A percentile compares a stretch with the other conserved stretches of the same genome.
Conservation (phyloP, 805 yeast species). For the Yamadazyma nakazawae region DNA sequence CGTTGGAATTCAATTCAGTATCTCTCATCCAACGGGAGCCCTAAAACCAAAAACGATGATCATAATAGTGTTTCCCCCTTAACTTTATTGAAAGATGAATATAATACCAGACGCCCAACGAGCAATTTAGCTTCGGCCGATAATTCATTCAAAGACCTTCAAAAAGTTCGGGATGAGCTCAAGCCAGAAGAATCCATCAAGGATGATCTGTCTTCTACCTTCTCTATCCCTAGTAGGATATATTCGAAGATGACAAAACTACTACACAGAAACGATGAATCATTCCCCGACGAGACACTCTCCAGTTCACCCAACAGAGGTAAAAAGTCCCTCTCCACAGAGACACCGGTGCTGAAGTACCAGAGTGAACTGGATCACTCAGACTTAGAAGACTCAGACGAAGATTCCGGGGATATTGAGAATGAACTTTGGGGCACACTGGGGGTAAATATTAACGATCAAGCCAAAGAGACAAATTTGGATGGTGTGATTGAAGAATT, state of each 20-base stretch:
- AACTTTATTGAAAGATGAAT: constrained; percentile 25
- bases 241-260: constrained; percentile 17
- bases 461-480: constrained; percentile 6
- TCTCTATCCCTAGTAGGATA: constrained; percentile 12
- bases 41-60: neutral
- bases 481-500: constrained; percentile 24
- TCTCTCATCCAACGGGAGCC: neutral
- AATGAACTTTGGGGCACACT: neutral
- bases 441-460: neutral
- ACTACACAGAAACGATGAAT: neutral
- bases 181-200: neutral
- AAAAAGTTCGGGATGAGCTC: neutral
- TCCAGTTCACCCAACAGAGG: neutral
- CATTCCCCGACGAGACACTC: neutral
- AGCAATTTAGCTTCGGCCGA: constrained; percentile 9
- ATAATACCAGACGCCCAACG: constrained; percentile 22
- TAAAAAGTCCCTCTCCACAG: constrained; percentile 18
- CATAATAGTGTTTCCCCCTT: constrained; percentile 23
- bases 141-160: constrained; percentile 5
- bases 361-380: constrained; percentile 23
- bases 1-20: constrained; percentile 16
- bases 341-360: constrained; percentile 15
- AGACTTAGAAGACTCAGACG: constrained; percentile 11
- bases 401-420: constrained; percentile 8
- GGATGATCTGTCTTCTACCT: neutral